Conservation (phyloP, 2,329 filamentous ascomycete genomes). For the Exophiala alcalophila region DNA sequence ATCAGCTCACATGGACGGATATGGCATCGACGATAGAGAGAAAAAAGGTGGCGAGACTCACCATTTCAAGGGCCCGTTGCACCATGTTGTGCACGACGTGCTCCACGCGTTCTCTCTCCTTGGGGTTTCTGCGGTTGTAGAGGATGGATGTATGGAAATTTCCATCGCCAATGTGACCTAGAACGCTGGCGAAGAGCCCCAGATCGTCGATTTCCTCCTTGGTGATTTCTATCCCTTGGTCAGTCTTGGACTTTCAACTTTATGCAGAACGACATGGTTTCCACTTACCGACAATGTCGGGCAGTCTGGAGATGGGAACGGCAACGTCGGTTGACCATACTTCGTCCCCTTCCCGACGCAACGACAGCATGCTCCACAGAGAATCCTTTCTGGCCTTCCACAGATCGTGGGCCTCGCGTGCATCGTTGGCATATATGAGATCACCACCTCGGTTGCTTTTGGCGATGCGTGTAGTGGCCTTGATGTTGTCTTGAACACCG, state of each 20-base stretch:
- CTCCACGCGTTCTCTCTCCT: slow-evolving; percentile 72
- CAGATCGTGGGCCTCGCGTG: slow-evolving; percentile 70
- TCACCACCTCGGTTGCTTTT: slow-evolving; percentile 59
- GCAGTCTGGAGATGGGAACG: slow-evolving; percentile 67
- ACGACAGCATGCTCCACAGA: slow-evolving; percentile 73
- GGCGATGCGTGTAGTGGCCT: slow-evolving; percentile 63
- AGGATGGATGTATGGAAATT: slow-evolving; percentile 95
- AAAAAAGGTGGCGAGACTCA: slow-evolving; percentile 66
- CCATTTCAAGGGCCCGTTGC: slow-evolving; percentile 85
- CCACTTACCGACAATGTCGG: slow-evolving; percentile 58
- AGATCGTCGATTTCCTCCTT: slow-evolving; percentile 87
- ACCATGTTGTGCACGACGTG: slow-evolving; percentile 87
- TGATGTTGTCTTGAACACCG: slow-evolving; percentile 75
- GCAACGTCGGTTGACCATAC: slow-evolving; percentile 88
- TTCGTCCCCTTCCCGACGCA: slow-evolving; percentile 58
- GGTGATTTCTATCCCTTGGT: slow-evolving; percentile 62
- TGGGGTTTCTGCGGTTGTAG: slow-evolving; percentile 68
- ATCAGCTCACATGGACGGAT: background rate
- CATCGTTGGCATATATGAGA: slow-evolving; percentile 73
- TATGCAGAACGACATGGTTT: too few species aligned
- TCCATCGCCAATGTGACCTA: slow-evolving; percentile 88
- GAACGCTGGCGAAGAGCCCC: slow-evolving; percentile 79
- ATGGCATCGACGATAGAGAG: background rate
- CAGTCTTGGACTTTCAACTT: too few species aligned
- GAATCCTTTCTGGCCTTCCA: slow-evolving; percentile 84